Conservation (phyloP, 129 eudicot genomes). For the Apium graveolens region DNA sequence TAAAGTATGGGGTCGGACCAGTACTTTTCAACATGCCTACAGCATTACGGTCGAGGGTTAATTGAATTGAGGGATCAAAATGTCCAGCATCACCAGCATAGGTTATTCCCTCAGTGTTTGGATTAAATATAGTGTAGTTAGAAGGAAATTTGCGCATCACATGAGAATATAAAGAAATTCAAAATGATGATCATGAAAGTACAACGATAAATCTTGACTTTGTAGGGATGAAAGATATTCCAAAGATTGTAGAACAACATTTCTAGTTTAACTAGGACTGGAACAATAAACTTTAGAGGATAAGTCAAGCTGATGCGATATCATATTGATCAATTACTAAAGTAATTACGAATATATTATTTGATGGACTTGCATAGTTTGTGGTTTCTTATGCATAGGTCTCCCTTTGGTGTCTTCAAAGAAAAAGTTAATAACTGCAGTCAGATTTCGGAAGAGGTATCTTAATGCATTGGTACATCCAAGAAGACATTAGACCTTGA, state of each 20-base stretch:
- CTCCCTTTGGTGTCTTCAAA: too few relatives aligned
- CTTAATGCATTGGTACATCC: too few relatives aligned
- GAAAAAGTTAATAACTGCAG: too few relatives aligned
- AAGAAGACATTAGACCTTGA: too few relatives aligned
- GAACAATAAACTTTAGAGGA: too few relatives aligned
- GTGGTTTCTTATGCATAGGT: too few relatives aligned
- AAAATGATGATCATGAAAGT: not conserved
- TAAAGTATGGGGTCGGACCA: constrained; percentile 15
- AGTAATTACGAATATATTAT: too few relatives aligned
- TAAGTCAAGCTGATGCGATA: too few relatives aligned
- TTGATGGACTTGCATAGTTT: too few relatives aligned
- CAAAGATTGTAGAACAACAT: constrained; percentile 4
- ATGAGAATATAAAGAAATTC: constrained; percentile 13
- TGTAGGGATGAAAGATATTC: not conserved
- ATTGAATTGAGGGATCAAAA: constrained; percentile 20
- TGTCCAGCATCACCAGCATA: constrained; percentile 23
- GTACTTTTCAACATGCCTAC: constrained; percentile 11
- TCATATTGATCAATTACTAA: too few relatives aligned
- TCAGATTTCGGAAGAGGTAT: too few relatives aligned
- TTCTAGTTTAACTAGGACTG: not conserved
- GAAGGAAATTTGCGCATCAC: constrained; percentile 13
- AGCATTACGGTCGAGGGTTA: constrained; percentile 19
- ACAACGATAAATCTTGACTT: not conserved
- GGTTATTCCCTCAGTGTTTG: constrained; percentile 16
- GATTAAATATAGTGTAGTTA: constrained; percentile 21